phyloP scores from a whole-genome alignment of 148 eudicot genomes.

The Selenicereus undatus region DNA sequence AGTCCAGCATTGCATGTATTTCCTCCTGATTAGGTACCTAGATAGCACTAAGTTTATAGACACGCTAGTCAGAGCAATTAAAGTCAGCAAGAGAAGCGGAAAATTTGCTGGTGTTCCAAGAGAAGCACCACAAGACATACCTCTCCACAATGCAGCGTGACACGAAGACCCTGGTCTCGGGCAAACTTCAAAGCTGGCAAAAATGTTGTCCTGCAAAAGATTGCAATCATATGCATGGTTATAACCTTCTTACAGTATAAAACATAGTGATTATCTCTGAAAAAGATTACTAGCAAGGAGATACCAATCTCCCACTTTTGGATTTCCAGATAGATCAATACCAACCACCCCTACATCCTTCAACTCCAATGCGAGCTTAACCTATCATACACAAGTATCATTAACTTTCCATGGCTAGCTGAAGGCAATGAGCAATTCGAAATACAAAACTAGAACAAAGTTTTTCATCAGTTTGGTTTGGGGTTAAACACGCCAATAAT shows the following conservation, averaged over 20 bases:
- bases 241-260: constrained; percentile 5
- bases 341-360: constrained; percentile 76
- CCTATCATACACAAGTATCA: constrained; percentile 34
- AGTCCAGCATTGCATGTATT: constrained; percentile 82
- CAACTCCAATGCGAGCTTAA: constrained; percentile 77
- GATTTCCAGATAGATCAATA: constrained; percentile 92
- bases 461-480: not conserved
- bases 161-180: constrained; percentile 63
- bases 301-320: constrained; percentile 88
- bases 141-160: constrained; percentile 97
- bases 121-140: constrained; percentile 34
- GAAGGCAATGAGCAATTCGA: not conserved
- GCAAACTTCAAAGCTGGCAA: constrained; percentile 87
- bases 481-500: not conserved
- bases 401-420: constrained; percentile 11
- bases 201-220: constrained; percentile 58
- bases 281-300: not conserved
- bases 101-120: not conserved
- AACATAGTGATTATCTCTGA: not conserved
- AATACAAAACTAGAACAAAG: not conserved
- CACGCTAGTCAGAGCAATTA: constrained; percentile 31
- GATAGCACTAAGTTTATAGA: constrained; percentile 46
- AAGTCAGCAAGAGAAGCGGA: not conserved
- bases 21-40: constrained; percentile 93
- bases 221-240: not conserved